Evolutionary conservation across 331 rosid genomes (phyloP).

Genomic region (Prunus yedoensis): DNA sequence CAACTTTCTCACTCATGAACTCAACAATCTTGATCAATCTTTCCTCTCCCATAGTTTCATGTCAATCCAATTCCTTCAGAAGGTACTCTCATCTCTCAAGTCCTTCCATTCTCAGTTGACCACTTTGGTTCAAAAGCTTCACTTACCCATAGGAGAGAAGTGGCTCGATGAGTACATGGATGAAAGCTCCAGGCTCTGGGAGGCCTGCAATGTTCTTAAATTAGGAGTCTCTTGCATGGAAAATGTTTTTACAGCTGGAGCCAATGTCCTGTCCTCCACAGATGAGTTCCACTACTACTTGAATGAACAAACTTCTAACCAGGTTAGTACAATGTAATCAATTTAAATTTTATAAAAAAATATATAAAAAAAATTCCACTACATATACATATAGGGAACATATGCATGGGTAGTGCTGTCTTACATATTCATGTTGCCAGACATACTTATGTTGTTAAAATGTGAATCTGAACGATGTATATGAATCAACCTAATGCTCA

Average conservation of each 20-base stretch:
- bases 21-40: slow-evolving; percentile 59
- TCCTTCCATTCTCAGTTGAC: slow-evolving; percentile 71
- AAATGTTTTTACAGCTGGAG: slow-evolving; percentile 33
- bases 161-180: slow-evolving; percentile 96
- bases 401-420: too few species aligned
- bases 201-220: slow-evolving; percentile 73
- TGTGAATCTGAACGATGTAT: too few species aligned
- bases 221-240: slow-evolving; percentile 66
- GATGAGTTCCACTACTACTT: slow-evolving; percentile 44
- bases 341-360: too few species aligned
- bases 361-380: too few species aligned
- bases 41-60: slow-evolving; percentile 52
- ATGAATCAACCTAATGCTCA: neutral
- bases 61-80: slow-evolving; percentile 70
- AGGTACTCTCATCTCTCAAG: slow-evolving; percentile 60
- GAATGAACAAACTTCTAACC: slow-evolving; percentile 47
- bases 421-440: too few species aligned
- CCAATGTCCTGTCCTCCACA: slow-evolving; percentile 48
- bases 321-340: slow-evolving; percentile 36
- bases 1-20: slow-evolving; percentile 61
- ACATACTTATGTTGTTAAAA: too few species aligned
- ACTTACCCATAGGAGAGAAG: slow-evolving; percentile 72
- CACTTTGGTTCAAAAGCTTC: slow-evolving; percentile 58
- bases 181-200: slow-evolving; percentile 78
- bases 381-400: too few species aligned